Evolutionary conservation across 2,329 filamentous ascomycete species (phyloP).

Genomic region (Claviceps humidiphila): DNA sequence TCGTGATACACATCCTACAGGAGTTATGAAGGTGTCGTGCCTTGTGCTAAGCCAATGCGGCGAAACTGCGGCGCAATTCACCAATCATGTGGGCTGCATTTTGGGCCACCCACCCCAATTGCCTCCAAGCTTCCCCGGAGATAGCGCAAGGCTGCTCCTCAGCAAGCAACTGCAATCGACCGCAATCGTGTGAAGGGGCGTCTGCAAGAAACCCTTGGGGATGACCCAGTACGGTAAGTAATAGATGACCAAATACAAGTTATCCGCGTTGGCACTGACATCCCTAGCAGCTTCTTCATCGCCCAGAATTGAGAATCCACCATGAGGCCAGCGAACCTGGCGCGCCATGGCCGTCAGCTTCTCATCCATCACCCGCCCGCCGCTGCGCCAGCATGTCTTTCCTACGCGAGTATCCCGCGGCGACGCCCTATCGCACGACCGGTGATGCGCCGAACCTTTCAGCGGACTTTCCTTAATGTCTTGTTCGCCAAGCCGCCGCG

Average conservation of each 20-base stretch:
- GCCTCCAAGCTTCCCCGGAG: not conserved
- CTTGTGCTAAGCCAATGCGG: not conserved
- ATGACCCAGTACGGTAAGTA: not conserved
- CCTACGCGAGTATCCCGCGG: slow-evolving; percentile 17
- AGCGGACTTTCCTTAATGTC: slow-evolving; percentile 42
- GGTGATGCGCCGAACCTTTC: slow-evolving; percentile 10
- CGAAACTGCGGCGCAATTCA: not conserved
- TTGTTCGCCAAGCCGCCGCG: slow-evolving; percentile 48
- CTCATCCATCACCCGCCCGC: slow-evolving; percentile 21
- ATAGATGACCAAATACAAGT: not conserved
- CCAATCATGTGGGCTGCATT: not conserved
- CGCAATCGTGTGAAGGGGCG: not conserved
- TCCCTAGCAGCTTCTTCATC: slow-evolving; percentile 3
- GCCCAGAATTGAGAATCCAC: slow-evolving; percentile 17
- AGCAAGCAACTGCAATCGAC: not conserved
- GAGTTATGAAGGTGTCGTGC: not conserved
- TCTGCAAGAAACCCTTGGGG: not conserved
- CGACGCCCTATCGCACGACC: slow-evolving; percentile 15
- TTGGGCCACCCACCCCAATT: not conserved
- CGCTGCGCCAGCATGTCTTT: slow-evolving; percentile 20
- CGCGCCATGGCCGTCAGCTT: slow-evolving; percentile 30
- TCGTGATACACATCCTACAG: not conserved
- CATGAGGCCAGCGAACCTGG: slow-evolving; percentile 32
- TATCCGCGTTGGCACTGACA: not conserved
- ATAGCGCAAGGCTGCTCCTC: not conserved